Percentiles rank a stretch among this genome's conserved stretches.
Conservation (phyloP, 129 eudicot species). For the Erigeron canadensis region DNA sequence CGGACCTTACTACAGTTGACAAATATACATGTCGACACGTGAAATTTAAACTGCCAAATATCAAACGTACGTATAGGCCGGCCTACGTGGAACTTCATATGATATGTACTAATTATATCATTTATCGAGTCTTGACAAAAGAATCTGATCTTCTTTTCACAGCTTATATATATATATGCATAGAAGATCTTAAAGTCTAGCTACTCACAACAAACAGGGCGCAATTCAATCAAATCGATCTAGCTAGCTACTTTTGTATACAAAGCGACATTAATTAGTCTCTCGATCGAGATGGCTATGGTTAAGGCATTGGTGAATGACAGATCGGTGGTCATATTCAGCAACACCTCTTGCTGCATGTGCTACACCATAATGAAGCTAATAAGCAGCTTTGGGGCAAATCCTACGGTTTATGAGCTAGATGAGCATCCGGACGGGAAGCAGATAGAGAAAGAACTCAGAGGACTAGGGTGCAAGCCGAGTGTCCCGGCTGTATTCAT, state of each 20-base stretch:
- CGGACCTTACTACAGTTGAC: slow-evolving; percentile 15
- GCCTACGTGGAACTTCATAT: too few species aligned
- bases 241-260: too few species aligned
- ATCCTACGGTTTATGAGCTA: slow-evolving; percentile 60
- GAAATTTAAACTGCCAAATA: too few species aligned
- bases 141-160: slow-evolving; percentile 31
- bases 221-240: too few species aligned
- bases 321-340: slow-evolving; percentile 64
- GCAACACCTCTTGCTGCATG: slow-evolving; percentile 67
- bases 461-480: slow-evolving; percentile 51
- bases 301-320: slow-evolving; percentile 47
- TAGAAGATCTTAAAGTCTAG: slow-evolving; percentile 13
- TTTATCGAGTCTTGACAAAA: slow-evolving; percentile 15
- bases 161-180: slow-evolving; percentile 37
- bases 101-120: too few species aligned
- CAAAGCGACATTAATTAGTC: too few species aligned
- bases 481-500: slow-evolving; percentile 74
- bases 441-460: slow-evolving; percentile 50
- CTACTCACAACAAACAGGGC: slow-evolving; percentile 31
- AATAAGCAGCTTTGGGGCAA: slow-evolving; percentile 65
- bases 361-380: slow-evolving; percentile 60
- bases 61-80: too few species aligned
- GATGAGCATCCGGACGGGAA: slow-evolving; percentile 66
- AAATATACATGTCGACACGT: slow-evolving; percentile 12
- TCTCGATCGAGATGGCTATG: too few species aligned